Conservation (phyloP, 2,329 filamentous ascomycete species). For the Daldinia sp. region DNA sequence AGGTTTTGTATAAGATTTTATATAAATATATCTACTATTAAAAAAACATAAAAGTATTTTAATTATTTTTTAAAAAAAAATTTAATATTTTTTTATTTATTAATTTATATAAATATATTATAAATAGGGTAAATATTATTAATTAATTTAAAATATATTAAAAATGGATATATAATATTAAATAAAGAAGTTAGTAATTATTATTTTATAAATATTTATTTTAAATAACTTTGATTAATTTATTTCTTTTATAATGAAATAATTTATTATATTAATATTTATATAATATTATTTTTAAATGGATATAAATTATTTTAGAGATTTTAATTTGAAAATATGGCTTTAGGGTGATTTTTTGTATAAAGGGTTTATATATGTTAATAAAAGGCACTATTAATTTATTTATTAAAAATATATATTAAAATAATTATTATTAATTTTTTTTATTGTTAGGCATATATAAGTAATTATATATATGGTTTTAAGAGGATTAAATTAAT, state of each 20-base stretch:
- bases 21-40: background rate
- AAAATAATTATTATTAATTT: too few species aligned
- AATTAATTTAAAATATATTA: background rate
- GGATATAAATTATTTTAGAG: background rate
- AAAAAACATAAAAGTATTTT: background rate
- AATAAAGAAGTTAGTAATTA: background rate
- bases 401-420: background rate
- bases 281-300: background rate
- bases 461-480: too few species aligned
- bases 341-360: background rate
- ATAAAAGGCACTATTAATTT: background rate
- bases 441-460: too few species aligned
- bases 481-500: background rate
- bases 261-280: background rate
- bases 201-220: background rate
- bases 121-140: background rate
- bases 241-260: background rate
- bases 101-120: constrained; percentile 1
- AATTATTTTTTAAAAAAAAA: background rate
- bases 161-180: background rate
- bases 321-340: background rate
- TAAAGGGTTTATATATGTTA: background rate
- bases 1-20: background rate
- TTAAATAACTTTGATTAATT: background rate
- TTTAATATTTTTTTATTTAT: background rate